These are phyloP conservation scores for Tarenaya hassleriana DNA, from an alignment of 345 rosid genomes.

Conservation along the genomic window DNA sequence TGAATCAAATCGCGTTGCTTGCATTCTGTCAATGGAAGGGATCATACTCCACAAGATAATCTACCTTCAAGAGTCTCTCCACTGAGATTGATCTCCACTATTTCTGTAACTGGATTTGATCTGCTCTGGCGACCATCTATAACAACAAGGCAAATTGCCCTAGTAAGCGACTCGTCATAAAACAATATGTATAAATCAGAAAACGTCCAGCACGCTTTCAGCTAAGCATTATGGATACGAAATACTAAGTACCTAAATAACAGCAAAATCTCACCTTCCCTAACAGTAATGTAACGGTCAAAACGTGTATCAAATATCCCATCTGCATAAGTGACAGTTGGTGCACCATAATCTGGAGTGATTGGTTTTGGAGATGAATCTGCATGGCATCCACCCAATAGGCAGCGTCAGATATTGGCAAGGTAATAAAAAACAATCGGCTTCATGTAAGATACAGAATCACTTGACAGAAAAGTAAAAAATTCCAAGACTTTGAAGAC, in stretches of 20 bases:
- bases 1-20: not conserved
- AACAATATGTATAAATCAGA: not conserved
- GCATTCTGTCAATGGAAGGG: not conserved
- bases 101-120: conserved; percentile 51
- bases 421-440: not conserved
- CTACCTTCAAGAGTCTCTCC: conserved; percentile 52
- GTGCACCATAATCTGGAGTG: conserved; percentile 75
- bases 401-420: conserved; percentile 13
- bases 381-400: conserved; percentile 23
- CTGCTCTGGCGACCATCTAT: conserved; percentile 61
- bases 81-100: conserved; percentile 44
- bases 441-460: not conserved
- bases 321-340: conserved; percentile 67
- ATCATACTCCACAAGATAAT: not conserved
- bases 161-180: not conserved
- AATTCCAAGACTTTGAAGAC: not conserved
- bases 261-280: conserved; percentile 50
- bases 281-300: conserved; percentile 60
- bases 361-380: conserved; percentile 57
- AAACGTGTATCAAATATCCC: conserved; percentile 72
- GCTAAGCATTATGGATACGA: not conserved
- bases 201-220: not conserved
- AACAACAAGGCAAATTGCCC: conserved; percentile 11
- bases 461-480: not conserved
- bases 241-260: conserved; percentile 15